Conservation (phyloP, 352 stramenopile genomes). For the Plasmopara halstedii region DNA sequence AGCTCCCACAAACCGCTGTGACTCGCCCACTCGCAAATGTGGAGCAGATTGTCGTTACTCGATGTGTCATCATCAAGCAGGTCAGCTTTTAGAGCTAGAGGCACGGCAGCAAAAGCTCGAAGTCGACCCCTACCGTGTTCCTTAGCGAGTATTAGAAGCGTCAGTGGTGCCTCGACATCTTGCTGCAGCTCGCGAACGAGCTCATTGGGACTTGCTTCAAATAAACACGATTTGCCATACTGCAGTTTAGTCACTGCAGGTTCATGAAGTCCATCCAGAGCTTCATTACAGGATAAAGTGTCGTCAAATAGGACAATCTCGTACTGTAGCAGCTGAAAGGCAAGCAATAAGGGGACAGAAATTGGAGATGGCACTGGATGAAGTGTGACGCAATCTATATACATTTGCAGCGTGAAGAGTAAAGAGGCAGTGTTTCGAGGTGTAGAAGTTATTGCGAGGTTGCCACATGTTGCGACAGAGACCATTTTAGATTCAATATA, state of each 20-base stretch:
- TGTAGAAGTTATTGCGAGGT: not conserved
- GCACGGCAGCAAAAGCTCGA: conserved; percentile 25
- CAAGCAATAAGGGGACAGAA: conserved; percentile 15
- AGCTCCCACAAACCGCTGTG: conserved; percentile 30
- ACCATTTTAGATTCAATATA: not conserved
- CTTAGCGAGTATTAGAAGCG: conserved; percentile 27
- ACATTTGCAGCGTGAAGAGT: conserved; percentile 44
- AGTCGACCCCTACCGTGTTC: conserved; percentile 29
- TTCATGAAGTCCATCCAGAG: not conserved
- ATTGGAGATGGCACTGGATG: not conserved
- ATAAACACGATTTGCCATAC: conserved; percentile 47
- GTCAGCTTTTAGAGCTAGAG: conserved; percentile 22
- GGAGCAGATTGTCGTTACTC: conserved; percentile 7
- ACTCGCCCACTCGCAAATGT: conserved; percentile 39
- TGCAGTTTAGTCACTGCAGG: conserved; percentile 8
- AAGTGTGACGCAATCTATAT: conserved; percentile 17
- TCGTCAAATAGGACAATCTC: conserved; percentile 45
- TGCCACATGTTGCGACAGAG: conserved; percentile 4
- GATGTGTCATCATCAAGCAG: conserved; percentile 4
- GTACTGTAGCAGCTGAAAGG: conserved; percentile 43
- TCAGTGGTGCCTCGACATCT: conserved; percentile 19
- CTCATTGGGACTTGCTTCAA: conserved; percentile 23
- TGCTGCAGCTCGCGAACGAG: conserved; percentile 22
- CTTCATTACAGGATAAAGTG: not conserved
- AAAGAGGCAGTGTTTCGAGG: not conserved